phyloP scores from a whole-genome alignment of 129 eudicot species.

The Helianthus annuus region DNA sequence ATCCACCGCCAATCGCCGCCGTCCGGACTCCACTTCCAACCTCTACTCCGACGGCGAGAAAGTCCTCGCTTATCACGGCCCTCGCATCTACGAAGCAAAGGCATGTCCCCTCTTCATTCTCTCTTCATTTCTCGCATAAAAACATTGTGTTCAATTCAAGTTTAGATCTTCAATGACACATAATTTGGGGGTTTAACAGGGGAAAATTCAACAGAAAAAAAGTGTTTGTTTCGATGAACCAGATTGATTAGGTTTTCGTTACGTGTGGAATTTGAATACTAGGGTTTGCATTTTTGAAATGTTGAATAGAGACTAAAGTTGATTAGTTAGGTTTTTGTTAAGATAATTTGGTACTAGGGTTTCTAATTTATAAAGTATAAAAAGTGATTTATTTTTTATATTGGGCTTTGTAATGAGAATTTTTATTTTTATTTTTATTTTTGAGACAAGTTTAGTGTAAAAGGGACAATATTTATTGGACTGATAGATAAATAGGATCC shows the following conservation, averaged over 20 bases:
- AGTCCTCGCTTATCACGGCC: conserved; percentile 85
- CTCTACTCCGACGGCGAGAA: conserved; percentile 71
- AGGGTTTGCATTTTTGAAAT: conserved; percentile 20
- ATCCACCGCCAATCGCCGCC: conserved; percentile 59
- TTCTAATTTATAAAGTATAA: background rate
- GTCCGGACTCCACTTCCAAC: conserved; percentile 49
- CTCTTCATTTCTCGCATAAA: conserved; percentile 3
- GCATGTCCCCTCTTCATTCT: conserved; percentile 20
- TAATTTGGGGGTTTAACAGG: conserved; percentile 3
- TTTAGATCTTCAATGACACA: conserved; percentile 17
- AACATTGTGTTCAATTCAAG: background rate
- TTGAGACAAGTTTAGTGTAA: too few species aligned
- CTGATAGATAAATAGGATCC: background rate
- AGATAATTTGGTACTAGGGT: conserved; percentile 9
- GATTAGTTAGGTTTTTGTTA: background rate
- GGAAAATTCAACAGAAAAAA: background rate
- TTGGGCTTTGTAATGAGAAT: too few species aligned
- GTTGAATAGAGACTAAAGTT: background rate
- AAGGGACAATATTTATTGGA: background rate
- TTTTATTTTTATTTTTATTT: too few species aligned
- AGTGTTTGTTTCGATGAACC: background rate
- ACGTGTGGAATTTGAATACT: background rate
- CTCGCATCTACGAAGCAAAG: conserved; percentile 85
- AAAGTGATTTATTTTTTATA: background rate
- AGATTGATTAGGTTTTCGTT: conserved; percentile 18